phyloP scores from a whole-genome alignment of 345 rosid genomes.

The Corchorus olitorius region DNA sequence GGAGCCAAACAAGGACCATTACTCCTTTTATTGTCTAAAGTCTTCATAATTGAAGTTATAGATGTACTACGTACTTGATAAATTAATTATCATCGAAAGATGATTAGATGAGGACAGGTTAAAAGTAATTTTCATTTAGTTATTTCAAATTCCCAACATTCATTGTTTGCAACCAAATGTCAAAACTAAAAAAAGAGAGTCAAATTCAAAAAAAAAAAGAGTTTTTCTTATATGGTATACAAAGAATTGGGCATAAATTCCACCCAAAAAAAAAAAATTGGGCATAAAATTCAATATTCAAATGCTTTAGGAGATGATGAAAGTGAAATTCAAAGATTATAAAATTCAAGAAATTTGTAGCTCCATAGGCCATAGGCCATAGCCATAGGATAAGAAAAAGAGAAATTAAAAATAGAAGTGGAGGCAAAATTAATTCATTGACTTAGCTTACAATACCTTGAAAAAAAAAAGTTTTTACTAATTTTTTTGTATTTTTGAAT shows the following conservation, averaged over 20 bases:
- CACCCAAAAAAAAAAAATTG: too few relatives aligned
- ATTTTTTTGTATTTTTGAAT: not conserved
- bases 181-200: not conserved
- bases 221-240: too few relatives aligned
- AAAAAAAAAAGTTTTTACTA: not conserved
- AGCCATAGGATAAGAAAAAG: too few relatives aligned
- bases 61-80: too few relatives aligned
- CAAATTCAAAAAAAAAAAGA: not conserved
- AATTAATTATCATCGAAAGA: not conserved
- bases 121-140: too few relatives aligned
- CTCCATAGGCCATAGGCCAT: too few relatives aligned
- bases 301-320: not conserved
- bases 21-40: too few relatives aligned
- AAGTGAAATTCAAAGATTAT: not conserved
- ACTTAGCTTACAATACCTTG: not conserved
- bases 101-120: not conserved
- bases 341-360: too few relatives aligned
- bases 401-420: not conserved
- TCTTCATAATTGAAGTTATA: too few relatives aligned
- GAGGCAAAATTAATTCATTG: not conserved
- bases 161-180: not conserved
- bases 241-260: too few relatives aligned
- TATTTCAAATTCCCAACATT: not conserved
- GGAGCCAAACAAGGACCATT: too few relatives aligned
- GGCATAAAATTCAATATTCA: conserved; percentile 3